Evolutionary conservation across 371 early-diverging fungal species (phyloP).

Genomic region (Mortierella sp.): DNA sequence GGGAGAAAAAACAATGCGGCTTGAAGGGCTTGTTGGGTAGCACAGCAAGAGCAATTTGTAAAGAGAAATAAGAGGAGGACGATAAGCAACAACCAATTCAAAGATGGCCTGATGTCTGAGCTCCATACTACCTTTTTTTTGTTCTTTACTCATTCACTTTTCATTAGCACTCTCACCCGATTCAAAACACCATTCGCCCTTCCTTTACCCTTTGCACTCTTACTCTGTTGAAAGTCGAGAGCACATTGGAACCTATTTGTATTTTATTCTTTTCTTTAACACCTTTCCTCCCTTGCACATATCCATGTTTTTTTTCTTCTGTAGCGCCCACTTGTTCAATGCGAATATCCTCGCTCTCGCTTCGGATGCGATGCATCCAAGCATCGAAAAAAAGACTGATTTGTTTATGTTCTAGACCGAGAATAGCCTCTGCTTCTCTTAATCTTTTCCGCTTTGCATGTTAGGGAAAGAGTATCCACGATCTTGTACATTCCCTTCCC

Average conservation of each 20-base stretch:
- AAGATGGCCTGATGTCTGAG: conserved; percentile 30
- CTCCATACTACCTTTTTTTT: not conserved
- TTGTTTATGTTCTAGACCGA: not conserved
- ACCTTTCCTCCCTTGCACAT: not conserved
- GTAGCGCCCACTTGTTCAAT: conserved; percentile 6
- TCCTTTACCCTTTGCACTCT: too few relatives aligned
- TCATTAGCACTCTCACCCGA: too few relatives aligned
- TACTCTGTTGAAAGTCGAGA: too few relatives aligned
- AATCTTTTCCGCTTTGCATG: not conserved
- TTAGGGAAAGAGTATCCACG: not conserved
- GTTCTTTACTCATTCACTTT: too few relatives aligned
- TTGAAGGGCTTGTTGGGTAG: conserved; percentile 31
- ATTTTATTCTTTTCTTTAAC: not conserved
- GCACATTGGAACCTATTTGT: not conserved
- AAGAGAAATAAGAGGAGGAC: not conserved
- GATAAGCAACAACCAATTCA: not conserved
- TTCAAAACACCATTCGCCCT: too few relatives aligned
- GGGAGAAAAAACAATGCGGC: not conserved
- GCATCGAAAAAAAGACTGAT: not conserved
- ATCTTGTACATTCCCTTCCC: not conserved
- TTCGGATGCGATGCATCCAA: not conserved
- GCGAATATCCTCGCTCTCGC: not conserved
- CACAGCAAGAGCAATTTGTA: conserved; percentile 39
- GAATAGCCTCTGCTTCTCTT: not conserved
- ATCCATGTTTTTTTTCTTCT: not conserved